These are phyloP conservation scores for Ustilaginoidea virens DNA, from an alignment of 2,329 filamentous ascomycete species.

Conservation along the genomic window DNA sequence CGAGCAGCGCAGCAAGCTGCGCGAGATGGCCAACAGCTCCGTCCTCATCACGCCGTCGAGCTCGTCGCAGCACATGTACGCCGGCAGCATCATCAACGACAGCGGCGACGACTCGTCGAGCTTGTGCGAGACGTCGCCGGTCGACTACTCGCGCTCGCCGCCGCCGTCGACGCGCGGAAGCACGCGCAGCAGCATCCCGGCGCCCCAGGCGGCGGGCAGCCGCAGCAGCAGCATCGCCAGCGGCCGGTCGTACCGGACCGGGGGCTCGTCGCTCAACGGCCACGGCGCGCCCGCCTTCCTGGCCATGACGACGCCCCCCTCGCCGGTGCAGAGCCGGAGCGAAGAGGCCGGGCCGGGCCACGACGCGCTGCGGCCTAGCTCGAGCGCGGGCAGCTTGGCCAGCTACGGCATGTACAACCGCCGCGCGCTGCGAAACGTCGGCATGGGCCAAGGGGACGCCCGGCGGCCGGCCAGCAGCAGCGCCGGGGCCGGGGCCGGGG, in stretches of 20 bases:
- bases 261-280: conserved; percentile 12
- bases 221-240: conserved; percentile 38
- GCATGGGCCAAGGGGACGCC: conserved; percentile 7
- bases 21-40: conserved; percentile 70
- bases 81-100: conserved; percentile 31
- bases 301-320: conserved; percentile 30
- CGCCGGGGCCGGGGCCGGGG: background rate
- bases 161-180: conserved; percentile 35
- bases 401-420: conserved; percentile 9
- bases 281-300: conserved; percentile 23
- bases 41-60: conserved; percentile 37
- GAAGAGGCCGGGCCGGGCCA: conserved; percentile 12
- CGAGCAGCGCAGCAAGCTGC: conserved; percentile 61
- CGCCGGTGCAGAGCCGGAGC: conserved; percentile 17
- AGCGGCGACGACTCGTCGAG: conserved; percentile 45
- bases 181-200: conserved; percentile 31
- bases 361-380: conserved; percentile 17
- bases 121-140: conserved; percentile 33
- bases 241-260: conserved; percentile 24
- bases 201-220: conserved; percentile 29
- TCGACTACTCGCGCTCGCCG: conserved; percentile 44
- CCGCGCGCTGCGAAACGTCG: conserved; percentile 6
- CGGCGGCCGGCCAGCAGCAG: conserved; percentile 5
- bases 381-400: conserved; percentile 16
- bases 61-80: conserved; percentile 20